Evolutionary conservation across 1,284 basidiomycete genomes (phyloP).

Genomic region (Spongiforma sp.): DNA sequence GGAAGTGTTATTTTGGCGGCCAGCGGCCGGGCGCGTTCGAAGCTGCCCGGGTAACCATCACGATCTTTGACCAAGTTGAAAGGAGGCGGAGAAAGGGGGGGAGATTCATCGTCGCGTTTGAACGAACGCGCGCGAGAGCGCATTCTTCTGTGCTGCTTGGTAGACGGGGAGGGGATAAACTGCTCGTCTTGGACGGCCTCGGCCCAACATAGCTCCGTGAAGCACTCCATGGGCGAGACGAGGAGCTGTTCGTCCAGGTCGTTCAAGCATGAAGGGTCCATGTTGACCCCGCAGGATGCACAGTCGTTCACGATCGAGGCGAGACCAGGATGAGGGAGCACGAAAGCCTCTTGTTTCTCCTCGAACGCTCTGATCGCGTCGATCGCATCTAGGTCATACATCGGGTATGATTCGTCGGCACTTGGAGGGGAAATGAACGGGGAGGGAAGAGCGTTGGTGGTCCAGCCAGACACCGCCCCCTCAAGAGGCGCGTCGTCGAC

Average conservation of each 20-base stretch:
- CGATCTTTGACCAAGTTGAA: constrained; percentile 6
- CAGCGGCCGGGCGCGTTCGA: constrained; percentile 18
- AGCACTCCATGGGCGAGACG: constrained; percentile 33
- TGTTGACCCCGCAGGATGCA: constrained; percentile 32
- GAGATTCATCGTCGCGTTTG: constrained; percentile 15
- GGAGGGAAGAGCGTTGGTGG: constrained; percentile 28
- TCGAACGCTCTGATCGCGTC: no score
- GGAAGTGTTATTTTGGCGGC: constrained; percentile 26
- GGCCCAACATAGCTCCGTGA: constrained; percentile 36
- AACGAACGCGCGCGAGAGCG: constrained; percentile 24
- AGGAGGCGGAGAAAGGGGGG: background rate
- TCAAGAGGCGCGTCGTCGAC: constrained; percentile 23
- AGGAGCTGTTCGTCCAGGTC: constrained; percentile 36
- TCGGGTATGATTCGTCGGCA: constrained; percentile 8
- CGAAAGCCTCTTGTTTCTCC: no score
- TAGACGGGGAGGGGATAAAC: background rate
- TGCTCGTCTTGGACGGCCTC: constrained; percentile 32
- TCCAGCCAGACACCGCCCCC: constrained; percentile 23
- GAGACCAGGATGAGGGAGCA: no score
- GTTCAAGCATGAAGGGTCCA: constrained; percentile 34
- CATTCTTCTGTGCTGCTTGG: constrained; percentile 1
- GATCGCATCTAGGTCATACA: constrained; percentile 15
- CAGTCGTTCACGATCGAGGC: constrained; percentile 28
- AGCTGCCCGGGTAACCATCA: constrained; percentile 17
- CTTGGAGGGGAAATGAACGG: constrained; percentile 10